Base-by-base conservation (phyloP, 768 basidiomycete species). In the Pleurotus citrinopileatus region DNA sequence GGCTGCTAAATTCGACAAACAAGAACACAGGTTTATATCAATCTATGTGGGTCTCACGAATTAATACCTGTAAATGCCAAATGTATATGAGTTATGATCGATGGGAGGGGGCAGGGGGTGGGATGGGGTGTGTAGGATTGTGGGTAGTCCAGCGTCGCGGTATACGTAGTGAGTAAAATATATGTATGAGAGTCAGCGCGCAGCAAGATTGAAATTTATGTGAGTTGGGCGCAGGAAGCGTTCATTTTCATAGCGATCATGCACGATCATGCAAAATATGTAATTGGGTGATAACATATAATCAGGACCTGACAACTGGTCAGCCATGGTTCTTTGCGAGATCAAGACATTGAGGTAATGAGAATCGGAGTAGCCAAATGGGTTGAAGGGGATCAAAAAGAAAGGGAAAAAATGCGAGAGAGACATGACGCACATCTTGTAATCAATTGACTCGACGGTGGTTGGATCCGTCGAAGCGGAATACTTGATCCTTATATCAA, bases 401-500 rank as follows among this genome's bases (percentile, higher is more conserved):
- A 27, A 47, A 27, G 27, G 46, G 46, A 48, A n/a, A 48, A n/a
- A 25, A 26, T 48, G 48, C n/a, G 23, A 37, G 68, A 69, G 63
- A 59, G 64, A 63, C 58, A 65, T 55, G 58, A 86, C 91, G 83
- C 79, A 94, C 91, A 94, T 94, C 75, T 91, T 92, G 70, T 91
- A 94, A 4, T 86, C 74, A 60, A 91, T 74, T 27, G 61, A 70
- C 52, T 60, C 56, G 20, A 40, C 38, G 62, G 66, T 53, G 52
- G 77, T 71, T 27, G 66, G 66, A 3, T 71, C 65, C 17, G 63
- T 60, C 12, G 62, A 59, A 19, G 78, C 65, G 63, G 82, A 74
- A 74, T 94, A 97, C 52, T 81, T 73, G 62, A 98, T 81, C 20
- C 69, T 69, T 68, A 99, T 98, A 68, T 98, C 97, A 42, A 99